Conservation (phyloP, 2,329 filamentous ascomycete genomes). For the Falciphora oryzae region DNA sequence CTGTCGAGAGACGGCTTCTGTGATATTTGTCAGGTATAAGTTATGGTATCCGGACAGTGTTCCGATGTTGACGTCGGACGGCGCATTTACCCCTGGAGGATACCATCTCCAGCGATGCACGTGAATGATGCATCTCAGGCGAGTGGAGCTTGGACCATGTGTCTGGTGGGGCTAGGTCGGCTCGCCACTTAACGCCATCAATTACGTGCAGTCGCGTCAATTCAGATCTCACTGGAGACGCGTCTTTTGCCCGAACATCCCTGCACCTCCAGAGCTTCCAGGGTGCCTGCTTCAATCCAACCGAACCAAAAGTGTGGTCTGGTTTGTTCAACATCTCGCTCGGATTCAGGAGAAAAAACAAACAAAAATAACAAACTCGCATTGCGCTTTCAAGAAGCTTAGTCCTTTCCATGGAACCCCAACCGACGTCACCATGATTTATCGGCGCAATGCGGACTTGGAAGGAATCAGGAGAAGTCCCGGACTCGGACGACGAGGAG, state of each 20-base stretch:
- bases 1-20: neutral
- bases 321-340: too few relatives aligned
- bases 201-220: conserved; percentile 1
- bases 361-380: neutral
- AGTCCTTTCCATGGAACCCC: conserved; percentile 1
- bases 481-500: conserved; percentile 38
- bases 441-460: conserved; percentile 32
- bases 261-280: neutral
- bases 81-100: neutral
- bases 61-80: neutral
- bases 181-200: neutral
- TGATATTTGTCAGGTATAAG: too few relatives aligned
- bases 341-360: neutral
- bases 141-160: neutral
- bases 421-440: conserved; percentile 22
- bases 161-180: neutral
- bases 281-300: neutral
- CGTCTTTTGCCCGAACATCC: conserved; percentile 13
- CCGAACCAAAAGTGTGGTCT: too few relatives aligned
- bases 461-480: conserved; percentile 39
- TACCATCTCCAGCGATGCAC: neutral
- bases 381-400: neutral
- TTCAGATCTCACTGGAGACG: conserved; percentile 11
- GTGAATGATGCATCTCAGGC: neutral
- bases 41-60: too few relatives aligned